Conservation (phyloP, 176 grass and related monocot genomes). For the Triticum aestivum region DNA sequence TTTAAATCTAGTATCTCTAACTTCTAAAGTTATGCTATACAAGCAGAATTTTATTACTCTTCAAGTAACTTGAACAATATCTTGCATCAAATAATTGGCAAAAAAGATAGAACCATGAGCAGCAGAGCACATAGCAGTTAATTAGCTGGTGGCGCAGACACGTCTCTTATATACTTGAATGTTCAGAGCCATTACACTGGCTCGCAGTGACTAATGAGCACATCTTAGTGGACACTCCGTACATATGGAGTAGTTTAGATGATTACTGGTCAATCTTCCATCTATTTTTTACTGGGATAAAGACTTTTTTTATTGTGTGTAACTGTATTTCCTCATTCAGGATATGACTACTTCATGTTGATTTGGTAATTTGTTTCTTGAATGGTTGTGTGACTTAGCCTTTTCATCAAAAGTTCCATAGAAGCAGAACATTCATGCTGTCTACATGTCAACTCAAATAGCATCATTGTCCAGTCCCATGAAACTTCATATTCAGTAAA, state of each 20-base stretch:
- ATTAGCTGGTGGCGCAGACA: not conserved
- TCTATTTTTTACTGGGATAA: not conserved
- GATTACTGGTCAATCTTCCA: not conserved
- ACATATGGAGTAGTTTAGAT: not conserved
- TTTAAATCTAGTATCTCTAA: not conserved
- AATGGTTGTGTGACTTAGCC: not conserved
- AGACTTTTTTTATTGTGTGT: not conserved
- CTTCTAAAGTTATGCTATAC: not conserved
- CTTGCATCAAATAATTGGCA: too few species aligned
- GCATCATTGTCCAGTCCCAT: not conserved
- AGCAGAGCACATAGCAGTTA: not conserved
- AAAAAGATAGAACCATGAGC: not conserved
- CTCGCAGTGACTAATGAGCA: not conserved
- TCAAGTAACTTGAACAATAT: not conserved
- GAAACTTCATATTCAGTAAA: not conserved
- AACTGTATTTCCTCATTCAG: not conserved
- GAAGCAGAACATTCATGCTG: not conserved
- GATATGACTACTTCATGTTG: not conserved
- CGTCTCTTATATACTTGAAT: not conserved
- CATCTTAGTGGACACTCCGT: constrained; percentile 1
- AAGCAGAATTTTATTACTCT: not conserved
- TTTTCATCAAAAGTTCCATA: not conserved
- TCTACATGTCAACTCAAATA: not conserved
- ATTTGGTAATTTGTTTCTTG: not conserved
- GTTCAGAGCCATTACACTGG: not conserved